Evolutionary conservation across 2,329 filamentous ascomycete species (phyloP), one percentile per base, ranked within the genome.

Genomic region (Pseudopyrenochaeta lycopersici): DNA sequence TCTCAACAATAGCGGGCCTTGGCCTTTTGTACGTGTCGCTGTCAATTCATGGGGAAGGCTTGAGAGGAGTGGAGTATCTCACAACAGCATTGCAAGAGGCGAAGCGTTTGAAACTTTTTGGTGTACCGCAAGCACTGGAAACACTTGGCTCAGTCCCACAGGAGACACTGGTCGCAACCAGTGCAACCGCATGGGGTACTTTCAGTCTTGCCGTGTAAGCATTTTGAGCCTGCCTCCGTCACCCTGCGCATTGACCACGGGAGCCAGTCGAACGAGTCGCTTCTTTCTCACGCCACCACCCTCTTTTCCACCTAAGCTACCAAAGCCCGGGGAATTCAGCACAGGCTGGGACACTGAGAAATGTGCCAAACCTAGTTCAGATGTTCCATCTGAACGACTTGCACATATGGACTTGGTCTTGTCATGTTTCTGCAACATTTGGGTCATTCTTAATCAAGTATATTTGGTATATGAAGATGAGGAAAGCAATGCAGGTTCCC

Each of bases 131-230:
- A 12, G n/a, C 44, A 33, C 9, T 23, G 10, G 52, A 46, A n/a
- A 41, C 21, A 3, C 20, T 49, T 17, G 42, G 42, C 20, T 42
- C 29, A 17, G 11, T 30, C 17, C 48, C 52, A 12, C 42, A 39
- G 1, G 51, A 56, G 32, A 30, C 21, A 18, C 32, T 44, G 31
- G 48, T 32, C 46, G 56, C 56, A 23, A 49, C 46, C 12, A 50
- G 56, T 12, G 52, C 51, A 33, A 38, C 52, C 21, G 52, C 49
- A 33, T 59, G 56, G 56, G 56, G 56, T 5, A 33, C 52, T 7
- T 59, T 59, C 46, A 59, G 56, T 30, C 41, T 59, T n/a, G 39
- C 51, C 27, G 42, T 59, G 56, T 59, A 59, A 33, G 52, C 38
- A 32, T 15, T 39, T n/a, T 11, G 17, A 5, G 27, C 14, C 27